Base-by-base conservation (phyloP, 176 grass and related monocot species). In the Tillandsia leiboldiana region DNA sequence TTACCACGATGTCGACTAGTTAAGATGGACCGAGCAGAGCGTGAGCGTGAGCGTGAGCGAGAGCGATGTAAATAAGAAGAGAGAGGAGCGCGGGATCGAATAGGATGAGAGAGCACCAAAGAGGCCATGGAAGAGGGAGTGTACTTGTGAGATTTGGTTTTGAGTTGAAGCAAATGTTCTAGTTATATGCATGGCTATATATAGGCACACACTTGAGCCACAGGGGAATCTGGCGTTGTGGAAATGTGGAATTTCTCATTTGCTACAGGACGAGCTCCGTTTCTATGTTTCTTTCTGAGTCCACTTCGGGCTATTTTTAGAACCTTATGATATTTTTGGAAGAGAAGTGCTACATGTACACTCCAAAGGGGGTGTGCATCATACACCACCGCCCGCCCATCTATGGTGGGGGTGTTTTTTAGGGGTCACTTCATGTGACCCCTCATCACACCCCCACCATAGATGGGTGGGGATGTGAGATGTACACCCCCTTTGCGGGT, bases 41-140 rank as follows among this genome's bases (percentile, higher is more conserved):
- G 2, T 6, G 0, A 13, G 33, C 6, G 2, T 6, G 0, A 13
- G 20, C 20, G 20, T 20, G 49, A 24, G 33, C 6, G 2, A 2
- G 0, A 13, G 12, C 9, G 9, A 59, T 42, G 22, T 7, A 13
- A 17, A 4, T 1, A 26, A 5, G 76, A 67, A 67, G 61, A 1
- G 22, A 66, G 27, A 48, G 65, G 17, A 53, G 51, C 61, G 22
- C 51, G 10, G 15, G 49, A 10, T 17, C n/a, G 49, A 9, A 51
- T 33, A 51, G 71, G 14, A 20, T 29, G 51, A 22, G 64, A 69
- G 78, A 78, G 67, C 26, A 83, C 33, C 33, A 78, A 58, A 50
- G 82, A 79, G 26, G 76, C 71, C 82, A 84, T 84, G 33, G 26
- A 68, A 17, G 20, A 27, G 50, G 52, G 53, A 13, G 22, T 3